phyloP scores from a whole-genome alignment of 75 land plant genomes.

The Cryptomeria japonica region DNA sequence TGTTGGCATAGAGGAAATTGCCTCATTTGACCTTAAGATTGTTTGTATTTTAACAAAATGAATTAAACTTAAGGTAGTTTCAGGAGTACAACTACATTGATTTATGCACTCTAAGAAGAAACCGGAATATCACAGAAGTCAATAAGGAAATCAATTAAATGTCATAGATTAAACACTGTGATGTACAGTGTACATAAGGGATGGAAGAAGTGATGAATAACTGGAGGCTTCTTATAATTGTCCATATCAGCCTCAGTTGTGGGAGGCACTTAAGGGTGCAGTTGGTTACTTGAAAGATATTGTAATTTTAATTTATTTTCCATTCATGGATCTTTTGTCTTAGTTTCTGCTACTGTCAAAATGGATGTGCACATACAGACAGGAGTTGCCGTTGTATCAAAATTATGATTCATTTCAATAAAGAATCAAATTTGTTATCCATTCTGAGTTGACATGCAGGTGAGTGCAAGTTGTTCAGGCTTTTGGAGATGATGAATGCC shows the following conservation, averaged over 20 bases:
- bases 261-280: background rate
- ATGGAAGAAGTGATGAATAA: background rate
- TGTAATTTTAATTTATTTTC: background rate
- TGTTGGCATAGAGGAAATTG: slow-evolving; percentile 22
- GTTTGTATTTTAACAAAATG: background rate
- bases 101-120: background rate
- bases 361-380: background rate
- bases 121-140: background rate
- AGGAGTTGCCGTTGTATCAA: background rate
- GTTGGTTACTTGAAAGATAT: background rate
- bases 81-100: background rate
- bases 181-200: background rate
- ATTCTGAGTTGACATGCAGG: background rate
- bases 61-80: background rate
- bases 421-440: background rate
- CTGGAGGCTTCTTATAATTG: background rate
- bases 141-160: background rate
- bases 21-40: background rate
- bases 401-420: background rate
- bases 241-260: background rate
- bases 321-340: background rate
- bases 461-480: background rate
- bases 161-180: background rate
- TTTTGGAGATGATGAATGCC: background rate
- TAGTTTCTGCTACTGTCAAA: background rate